phyloP scores from a whole-genome alignment of 345 rosid genomes.

The Moricandia moricandioides region DNA sequence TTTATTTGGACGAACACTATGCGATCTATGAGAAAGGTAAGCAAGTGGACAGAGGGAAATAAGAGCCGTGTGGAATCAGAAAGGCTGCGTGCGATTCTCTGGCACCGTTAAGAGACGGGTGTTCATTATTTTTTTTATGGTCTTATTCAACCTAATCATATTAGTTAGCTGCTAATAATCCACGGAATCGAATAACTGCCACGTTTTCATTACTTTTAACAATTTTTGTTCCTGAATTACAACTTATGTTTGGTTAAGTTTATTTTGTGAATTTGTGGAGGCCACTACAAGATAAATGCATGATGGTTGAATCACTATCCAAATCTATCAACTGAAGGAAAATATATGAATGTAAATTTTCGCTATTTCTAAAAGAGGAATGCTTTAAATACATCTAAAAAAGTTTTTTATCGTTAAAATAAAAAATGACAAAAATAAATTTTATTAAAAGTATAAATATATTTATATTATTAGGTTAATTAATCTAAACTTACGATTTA shows the following conservation, averaged over 20 bases:
- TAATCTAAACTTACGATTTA: no score
- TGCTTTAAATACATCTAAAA: no score
- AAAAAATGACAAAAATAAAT: no score
- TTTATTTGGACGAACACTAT: background rate
- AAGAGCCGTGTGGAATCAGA: constrained; percentile 39
- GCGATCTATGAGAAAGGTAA: background rate
- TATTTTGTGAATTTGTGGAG: background rate
- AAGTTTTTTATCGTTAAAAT: no score
- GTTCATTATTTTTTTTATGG: constrained; percentile 16
- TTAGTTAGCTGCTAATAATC: background rate
- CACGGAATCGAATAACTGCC: constrained; percentile 1
- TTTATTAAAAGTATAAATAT: no score
- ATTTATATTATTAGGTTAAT: no score
- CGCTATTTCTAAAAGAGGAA: no score
- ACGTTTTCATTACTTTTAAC: background rate
- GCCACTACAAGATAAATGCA: background rate
- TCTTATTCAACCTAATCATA: constrained; percentile 9
- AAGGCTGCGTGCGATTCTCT: constrained; percentile 37
- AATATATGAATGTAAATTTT: no score
- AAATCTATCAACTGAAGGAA: background rate
- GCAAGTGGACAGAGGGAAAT: constrained; percentile 18
- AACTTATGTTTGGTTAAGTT: background rate
- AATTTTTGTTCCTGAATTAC: background rate
- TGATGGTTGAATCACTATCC: background rate
- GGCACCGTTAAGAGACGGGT: constrained; percentile 37